phyloP scores from a whole-genome alignment of 371 early-diverging fungal species.

The Conidiobolus incongruus region DNA sequence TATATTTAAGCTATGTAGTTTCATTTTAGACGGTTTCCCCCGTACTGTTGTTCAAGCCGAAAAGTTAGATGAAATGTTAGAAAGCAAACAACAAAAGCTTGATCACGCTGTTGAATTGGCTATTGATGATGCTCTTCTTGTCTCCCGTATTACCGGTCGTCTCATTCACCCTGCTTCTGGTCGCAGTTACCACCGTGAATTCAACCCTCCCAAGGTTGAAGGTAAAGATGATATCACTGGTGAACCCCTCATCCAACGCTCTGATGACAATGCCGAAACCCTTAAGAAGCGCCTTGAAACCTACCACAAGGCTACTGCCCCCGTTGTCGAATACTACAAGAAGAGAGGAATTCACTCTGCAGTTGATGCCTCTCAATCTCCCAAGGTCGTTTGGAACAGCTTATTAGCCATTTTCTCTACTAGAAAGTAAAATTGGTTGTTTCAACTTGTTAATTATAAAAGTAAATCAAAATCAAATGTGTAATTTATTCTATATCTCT shows the following conservation, averaged over 20 bases:
- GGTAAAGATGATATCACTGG: conserved; percentile 92
- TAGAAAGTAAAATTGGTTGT: no score
- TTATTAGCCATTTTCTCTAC: conserved; percentile 60
- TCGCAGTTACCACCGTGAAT: conserved; percentile 89
- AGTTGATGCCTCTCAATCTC: conserved; percentile 85
- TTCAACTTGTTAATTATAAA: no score
- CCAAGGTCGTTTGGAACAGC: conserved; percentile 75
- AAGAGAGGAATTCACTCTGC: conserved; percentile 71
- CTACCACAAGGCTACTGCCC: conserved; percentile 91
- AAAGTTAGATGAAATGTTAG: conserved; percentile 92
- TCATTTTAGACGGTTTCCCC: conserved; percentile 99
- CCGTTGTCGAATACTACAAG: conserved; percentile 93
- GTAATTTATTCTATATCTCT: no score
- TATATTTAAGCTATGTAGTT: conserved; percentile 18
- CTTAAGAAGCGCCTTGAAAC: conserved; percentile 79
- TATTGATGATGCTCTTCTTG: conserved; percentile 84
- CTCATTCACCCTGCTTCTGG: conserved; percentile 88
- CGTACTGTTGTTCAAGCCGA: conserved; percentile 96
- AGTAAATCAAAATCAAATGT: no score
- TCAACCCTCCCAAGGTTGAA: conserved; percentile 82
- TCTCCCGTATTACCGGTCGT: conserved; percentile 89
- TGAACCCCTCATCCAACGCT: conserved; percentile 88
- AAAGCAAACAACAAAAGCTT: conserved; percentile 47
- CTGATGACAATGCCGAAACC: conserved; percentile 93
- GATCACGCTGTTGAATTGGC: conserved; percentile 82